Conservation (phyloP, 2,329 filamentous ascomycete species). For the Albophoma yamanashiensis region DNA sequence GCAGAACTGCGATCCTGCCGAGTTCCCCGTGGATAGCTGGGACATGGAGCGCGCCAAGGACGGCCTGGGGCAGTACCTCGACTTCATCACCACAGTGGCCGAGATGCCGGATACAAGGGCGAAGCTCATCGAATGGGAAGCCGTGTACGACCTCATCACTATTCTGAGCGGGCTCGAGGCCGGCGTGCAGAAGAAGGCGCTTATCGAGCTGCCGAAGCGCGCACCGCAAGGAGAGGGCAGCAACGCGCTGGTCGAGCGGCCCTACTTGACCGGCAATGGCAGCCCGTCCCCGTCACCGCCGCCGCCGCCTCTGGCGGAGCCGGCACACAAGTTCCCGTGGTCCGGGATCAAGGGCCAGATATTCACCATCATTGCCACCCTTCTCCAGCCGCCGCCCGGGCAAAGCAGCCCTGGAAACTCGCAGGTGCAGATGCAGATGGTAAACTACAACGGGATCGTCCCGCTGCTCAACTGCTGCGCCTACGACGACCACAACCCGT, state of each 20-base stretch:
- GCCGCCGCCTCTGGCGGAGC: slow-evolving; percentile 43
- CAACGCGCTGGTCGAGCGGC: slow-evolving; percentile 47
- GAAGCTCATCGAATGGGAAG: slow-evolving; percentile 85
- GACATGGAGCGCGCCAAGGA: slow-evolving; percentile 97
- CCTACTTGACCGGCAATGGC: slow-evolving; percentile 35
- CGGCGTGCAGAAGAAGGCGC: slow-evolving; percentile 73
- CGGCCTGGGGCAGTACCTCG: slow-evolving; percentile 85
- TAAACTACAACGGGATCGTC: slow-evolving; percentile 76
- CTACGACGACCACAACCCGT: slow-evolving; percentile 89
- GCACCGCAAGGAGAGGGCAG: slow-evolving; percentile 7
- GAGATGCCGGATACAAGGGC: slow-evolving; percentile 76
- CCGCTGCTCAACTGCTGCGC: slow-evolving; percentile 80
- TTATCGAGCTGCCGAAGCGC: slow-evolving; percentile 35
- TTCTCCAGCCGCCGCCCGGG: slow-evolving; percentile 71
- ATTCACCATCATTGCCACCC: slow-evolving; percentile 77
- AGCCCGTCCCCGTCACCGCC: slow-evolving; percentile 25
- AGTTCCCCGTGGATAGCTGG: slow-evolving; percentile 92
- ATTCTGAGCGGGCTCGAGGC: slow-evolving; percentile 79
- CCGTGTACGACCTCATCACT: slow-evolving; percentile 78
- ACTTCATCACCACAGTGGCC: slow-evolving; percentile 83
- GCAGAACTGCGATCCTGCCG: slow-evolving; percentile 62
- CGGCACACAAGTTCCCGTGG: slow-evolving; percentile 55
- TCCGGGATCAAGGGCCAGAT: slow-evolving; percentile 81
- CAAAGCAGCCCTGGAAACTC: slow-evolving; percentile 53
- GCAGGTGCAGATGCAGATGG: slow-evolving; percentile 78